Conservation (phyloP, 2,329 filamentous ascomycete species). For the Colletotrichum tofieldiae region DNA sequence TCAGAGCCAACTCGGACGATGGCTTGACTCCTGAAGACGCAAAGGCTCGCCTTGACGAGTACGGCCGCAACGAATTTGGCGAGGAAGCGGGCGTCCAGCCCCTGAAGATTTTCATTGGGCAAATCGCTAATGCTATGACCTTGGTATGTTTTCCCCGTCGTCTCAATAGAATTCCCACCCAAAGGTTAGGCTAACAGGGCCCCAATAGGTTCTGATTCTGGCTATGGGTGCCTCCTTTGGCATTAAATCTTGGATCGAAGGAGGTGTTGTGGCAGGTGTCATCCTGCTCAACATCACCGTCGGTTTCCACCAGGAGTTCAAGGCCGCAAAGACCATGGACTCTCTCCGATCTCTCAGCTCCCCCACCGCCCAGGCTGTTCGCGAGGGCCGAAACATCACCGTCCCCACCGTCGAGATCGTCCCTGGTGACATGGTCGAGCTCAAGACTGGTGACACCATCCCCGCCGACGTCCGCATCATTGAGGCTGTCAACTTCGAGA, state of each 20-base stretch:
- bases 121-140: conserved; percentile 80
- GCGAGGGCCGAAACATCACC: conserved; percentile 57
- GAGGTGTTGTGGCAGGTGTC: conserved; percentile 71
- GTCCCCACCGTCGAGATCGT: conserved; percentile 63
- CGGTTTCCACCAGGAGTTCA: conserved; percentile 63
- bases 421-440: conserved; percentile 70
- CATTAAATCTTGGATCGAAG: conserved; percentile 73
- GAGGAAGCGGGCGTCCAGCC: conserved; percentile 73
- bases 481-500: conserved; percentile 77
- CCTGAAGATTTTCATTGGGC: conserved; percentile 74
- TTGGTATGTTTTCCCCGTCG: conserved; percentile 60
- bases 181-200: neutral
- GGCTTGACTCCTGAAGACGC: conserved; percentile 72
- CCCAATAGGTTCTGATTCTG: conserved; percentile 66
- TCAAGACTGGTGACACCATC: conserved; percentile 72
- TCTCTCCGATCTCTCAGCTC: conserved; percentile 61
- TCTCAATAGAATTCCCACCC: neutral
- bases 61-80: conserved; percentile 76
- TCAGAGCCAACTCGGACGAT: conserved; percentile 69
- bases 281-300: conserved; percentile 72
- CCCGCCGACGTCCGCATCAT: conserved; percentile 72
- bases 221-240: conserved; percentile 72
- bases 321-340: conserved; percentile 66
- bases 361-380: conserved; percentile 60
- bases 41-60: conserved; percentile 66